phyloP scores from a whole-genome alignment of 202 grass and related monocot genomes.

The Panicum hallii region DNA sequence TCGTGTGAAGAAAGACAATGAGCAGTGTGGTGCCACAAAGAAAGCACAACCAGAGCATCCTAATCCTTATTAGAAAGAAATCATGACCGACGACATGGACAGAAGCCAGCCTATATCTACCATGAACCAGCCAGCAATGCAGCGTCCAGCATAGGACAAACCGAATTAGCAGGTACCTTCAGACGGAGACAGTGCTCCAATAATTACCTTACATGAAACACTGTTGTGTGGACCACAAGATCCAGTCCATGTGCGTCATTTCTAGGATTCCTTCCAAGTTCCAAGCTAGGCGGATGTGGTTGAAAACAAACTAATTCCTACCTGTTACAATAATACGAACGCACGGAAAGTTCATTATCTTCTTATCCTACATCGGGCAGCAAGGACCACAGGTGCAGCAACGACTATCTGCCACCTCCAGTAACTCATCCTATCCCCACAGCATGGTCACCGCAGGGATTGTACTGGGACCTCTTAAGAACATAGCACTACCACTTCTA shows the following conservation, averaged over 20 bases:
- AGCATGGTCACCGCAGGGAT: constrained; percentile 25
- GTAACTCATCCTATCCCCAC: constrained; percentile 34
- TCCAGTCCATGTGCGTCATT: constrained; percentile 32
- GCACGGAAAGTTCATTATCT: constrained; percentile 22
- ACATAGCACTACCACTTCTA: constrained; percentile 30
- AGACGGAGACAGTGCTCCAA: constrained; percentile 15
- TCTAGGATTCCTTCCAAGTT: constrained; percentile 39
- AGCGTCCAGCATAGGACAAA: constrained; percentile 26
- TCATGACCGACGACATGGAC: not conserved
- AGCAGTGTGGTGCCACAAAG: not conserved
- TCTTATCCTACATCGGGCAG: constrained; percentile 28
- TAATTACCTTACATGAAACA: constrained; percentile 30
- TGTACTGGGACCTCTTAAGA: constrained; percentile 31
- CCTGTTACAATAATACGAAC: constrained; percentile 38
- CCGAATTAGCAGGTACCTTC: constrained; percentile 30
- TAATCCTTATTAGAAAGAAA: constrained; percentile 1
- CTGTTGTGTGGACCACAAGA: constrained; percentile 11
- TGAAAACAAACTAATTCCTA: constrained; percentile 32
- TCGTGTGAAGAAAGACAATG: not conserved
- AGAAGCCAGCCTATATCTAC: constrained; percentile 2
- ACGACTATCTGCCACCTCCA: constrained; percentile 1
- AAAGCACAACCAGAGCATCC: not conserved
- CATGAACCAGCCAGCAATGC: constrained; percentile 4
- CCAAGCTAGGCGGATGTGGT: not conserved
- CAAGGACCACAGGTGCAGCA: constrained; percentile 40